These are phyloP conservation scores for Forsythia viridissima DNA, from an alignment of 257 asterid species.

Conservation along the genomic window DNA sequence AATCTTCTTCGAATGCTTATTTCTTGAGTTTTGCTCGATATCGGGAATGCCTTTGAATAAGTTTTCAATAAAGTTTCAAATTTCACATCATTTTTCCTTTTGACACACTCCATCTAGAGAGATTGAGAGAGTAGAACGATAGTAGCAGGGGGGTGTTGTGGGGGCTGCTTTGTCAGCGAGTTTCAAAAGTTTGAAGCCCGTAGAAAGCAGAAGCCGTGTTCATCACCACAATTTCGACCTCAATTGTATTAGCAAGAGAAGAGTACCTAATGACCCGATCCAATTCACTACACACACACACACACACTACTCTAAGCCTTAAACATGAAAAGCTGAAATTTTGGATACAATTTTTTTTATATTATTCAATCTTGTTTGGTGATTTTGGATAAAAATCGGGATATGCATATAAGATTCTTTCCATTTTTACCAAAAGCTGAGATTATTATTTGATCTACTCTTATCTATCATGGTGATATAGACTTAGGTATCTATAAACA, in stretches of 20 bases:
- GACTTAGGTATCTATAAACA: no score
- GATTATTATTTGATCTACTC: no score
- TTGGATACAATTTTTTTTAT: no score
- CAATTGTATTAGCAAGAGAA: conserved; percentile 57
- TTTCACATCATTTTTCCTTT: neutral
- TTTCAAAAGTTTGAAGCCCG: conserved; percentile 25
- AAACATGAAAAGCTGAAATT: neutral
- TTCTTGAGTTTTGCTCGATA: neutral
- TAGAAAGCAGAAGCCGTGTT: conserved; percentile 26
- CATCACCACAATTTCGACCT: conserved; percentile 33
- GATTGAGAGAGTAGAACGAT: conserved; percentile 19
- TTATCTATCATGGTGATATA: no score
- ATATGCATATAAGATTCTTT: conserved; percentile 2
- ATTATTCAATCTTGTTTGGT: neutral
- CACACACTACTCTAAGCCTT: no score
- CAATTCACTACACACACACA: conserved; percentile 64
- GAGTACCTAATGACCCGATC: conserved; percentile 80
- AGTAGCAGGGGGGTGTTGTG: conserved; percentile 21
- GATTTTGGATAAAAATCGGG: neutral
- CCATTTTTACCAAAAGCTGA: neutral
- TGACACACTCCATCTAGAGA: neutral
- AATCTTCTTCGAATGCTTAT: conserved; percentile 1
- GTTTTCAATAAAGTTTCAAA: neutral
- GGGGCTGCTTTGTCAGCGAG: conserved; percentile 36
- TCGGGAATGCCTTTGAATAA: neutral